These are phyloP conservation scores for Saccharomycopsis oosterbeekiorum DNA, from an alignment of 805 yeast genomes.

Conservation along the genomic window DNA sequence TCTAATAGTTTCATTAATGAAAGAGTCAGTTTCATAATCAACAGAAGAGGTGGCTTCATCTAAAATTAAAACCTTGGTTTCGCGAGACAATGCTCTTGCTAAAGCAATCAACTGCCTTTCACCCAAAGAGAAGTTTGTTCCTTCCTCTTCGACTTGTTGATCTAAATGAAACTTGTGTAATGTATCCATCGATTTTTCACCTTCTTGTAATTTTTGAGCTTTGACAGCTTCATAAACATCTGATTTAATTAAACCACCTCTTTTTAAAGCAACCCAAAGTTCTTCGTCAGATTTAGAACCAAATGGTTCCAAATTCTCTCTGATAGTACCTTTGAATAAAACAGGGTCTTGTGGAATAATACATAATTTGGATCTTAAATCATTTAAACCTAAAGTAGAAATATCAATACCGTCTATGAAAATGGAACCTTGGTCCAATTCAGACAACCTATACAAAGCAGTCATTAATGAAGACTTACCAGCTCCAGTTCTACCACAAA, in stretches of 20 bases:
- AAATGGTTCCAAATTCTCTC: constrained; percentile 76
- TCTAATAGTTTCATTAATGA: constrained; percentile 66
- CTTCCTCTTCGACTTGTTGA: constrained; percentile 51
- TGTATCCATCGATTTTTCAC: constrained; percentile 25
- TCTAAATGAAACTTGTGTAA: constrained; percentile 52
- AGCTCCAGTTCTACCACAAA: constrained; percentile 64
- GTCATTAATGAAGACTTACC: constrained; percentile 72
- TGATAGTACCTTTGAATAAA: constrained; percentile 66
- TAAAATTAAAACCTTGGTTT: constrained; percentile 63
- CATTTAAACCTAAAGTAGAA: constrained; percentile 51
- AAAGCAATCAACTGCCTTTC: constrained; percentile 66
- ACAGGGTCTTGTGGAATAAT: constrained; percentile 91
- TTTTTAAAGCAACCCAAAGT: constrained; percentile 61
- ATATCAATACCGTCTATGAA: constrained; percentile 63
- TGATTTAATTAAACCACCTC: constrained; percentile 43
- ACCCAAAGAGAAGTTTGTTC: constrained; percentile 56
- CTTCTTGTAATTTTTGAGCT: constrained; percentile 26
- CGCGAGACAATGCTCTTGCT: constrained; percentile 72
- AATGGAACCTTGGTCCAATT: constrained; percentile 44
- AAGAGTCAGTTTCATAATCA: constrained; percentile 78
- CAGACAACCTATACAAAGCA: constrained; percentile 59
- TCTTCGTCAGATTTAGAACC: constrained; percentile 41
- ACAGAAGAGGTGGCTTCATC: constrained; percentile 81
- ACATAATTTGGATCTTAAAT: constrained; percentile 61
- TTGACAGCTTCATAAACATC: constrained; percentile 26